Evolutionary conservation across 495 filamentous ascomycete genomes (phyloP), one percentile per base, ranked within the genome.

Genomic region (Penicillium mononematosum): DNA sequence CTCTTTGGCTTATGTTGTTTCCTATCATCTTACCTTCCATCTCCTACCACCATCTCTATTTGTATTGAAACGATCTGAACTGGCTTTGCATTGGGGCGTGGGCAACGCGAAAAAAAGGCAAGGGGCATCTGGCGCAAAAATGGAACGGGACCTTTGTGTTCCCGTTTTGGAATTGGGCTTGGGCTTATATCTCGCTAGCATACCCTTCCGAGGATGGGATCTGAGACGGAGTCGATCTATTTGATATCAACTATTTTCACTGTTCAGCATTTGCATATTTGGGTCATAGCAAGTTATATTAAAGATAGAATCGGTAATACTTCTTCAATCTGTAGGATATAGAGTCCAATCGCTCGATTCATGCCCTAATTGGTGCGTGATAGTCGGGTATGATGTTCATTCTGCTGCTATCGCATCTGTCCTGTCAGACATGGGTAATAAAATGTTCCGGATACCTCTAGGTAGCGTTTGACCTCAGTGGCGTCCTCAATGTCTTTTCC

Each of bases 41-140:
- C 8, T 11, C 9, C 29, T 31, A 31, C 10, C 25, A 16, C 31
- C 11, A 34, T 34, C 31, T 41, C 14, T 27, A 16, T 45, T n/a
- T 52, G 36, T 52, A 52, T 25, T 38, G 27, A 19, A 34, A n/a
- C 14, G 34, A 38, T 38, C 34, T 16, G 14, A 22, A n/a, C 49
- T 17, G n/a, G 27, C 45, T 48, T 46, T 47, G 42, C 42, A 46
- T 36, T 55, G 36, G 27, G 27, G 45, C 51, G 39, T 54, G 51
- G 32, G 36, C 36, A 43, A 17, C 42, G 22, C 17, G 2, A 12
- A 9, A 45, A 45, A 45, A 45, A 5, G 22, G 17, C 5, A 5
- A 41, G 17, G 36, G 34, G 11, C 5, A 50, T 22, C 49, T 9
- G 50, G 36, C 36, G 50, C 50, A 52, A 42, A 42, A 52, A 19